Conservation (phyloP, 139 green algal genomes). For the Ulvella scutata region DNA sequence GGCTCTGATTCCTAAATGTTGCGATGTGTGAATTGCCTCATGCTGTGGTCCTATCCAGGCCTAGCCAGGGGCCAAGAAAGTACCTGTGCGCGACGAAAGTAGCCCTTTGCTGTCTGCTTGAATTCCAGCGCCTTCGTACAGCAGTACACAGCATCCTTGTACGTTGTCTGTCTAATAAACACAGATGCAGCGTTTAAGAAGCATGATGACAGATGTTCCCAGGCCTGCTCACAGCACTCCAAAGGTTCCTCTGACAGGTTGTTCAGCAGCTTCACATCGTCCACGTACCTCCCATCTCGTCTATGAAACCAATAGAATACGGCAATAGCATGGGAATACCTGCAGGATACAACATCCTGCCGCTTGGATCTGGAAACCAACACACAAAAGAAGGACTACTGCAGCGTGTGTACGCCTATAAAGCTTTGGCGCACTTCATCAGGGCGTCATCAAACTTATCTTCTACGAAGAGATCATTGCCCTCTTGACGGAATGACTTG, state of each 20-base stretch:
- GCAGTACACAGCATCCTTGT: neutral
- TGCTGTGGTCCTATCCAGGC: too few relatives aligned
- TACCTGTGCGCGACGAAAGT: neutral
- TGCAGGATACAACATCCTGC: too few relatives aligned
- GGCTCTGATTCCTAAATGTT: too few relatives aligned
- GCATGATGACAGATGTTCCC: neutral
- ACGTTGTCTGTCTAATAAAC: neutral
- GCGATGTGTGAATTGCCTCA: too few relatives aligned
- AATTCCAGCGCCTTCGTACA: constrained; percentile 1
- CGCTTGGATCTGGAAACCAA: too few relatives aligned
- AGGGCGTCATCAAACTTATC: neutral
- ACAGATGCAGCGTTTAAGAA: neutral
- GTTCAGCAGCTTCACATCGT: neutral
- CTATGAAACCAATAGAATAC: neutral
- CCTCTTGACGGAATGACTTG: neutral
- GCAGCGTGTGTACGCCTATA: neutral
- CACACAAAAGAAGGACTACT: too few relatives aligned
- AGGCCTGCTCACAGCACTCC: neutral
- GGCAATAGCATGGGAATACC: neutral
- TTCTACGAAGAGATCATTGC: neutral
- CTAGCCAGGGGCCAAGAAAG: too few relatives aligned
- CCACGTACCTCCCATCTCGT: neutral
- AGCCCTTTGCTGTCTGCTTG: neutral
- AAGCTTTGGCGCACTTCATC: neutral
- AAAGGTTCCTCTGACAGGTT: neutral